These are phyloP conservation scores for Stagonosporopsis chrysanthemi DNA, from an alignment of 2,329 filamentous ascomycete genomes.

Conservation along the genomic window DNA sequence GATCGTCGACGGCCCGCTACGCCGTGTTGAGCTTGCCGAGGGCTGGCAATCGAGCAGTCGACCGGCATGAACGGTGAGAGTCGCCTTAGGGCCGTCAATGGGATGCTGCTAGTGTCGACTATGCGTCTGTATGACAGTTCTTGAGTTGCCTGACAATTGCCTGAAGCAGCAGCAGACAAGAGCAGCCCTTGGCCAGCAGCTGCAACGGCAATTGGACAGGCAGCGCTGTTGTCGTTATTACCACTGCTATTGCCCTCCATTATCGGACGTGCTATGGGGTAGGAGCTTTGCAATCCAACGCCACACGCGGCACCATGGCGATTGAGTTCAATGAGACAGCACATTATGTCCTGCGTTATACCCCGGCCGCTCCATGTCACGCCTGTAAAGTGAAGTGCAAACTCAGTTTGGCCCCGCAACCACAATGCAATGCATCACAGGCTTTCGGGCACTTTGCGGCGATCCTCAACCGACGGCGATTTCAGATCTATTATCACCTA, in stretches of 20 bases:
- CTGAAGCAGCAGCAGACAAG: slow-evolving; percentile 2
- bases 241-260: background rate
- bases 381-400: slow-evolving; percentile 30
- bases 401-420: slow-evolving; percentile 40
- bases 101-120: slow-evolving; percentile 5
- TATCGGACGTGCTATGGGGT: background rate
- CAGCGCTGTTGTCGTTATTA: slow-evolving; percentile 3
- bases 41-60: background rate
- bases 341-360: slow-evolving; percentile 15
- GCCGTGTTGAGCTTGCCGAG: slow-evolving; percentile 14
- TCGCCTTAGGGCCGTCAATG: slow-evolving; percentile 12
- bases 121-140: slow-evolving; percentile 9
- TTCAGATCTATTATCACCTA: slow-evolving; percentile 31
- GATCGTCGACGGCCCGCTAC: slow-evolving; percentile 18
- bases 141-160: slow-evolving; percentile 2
- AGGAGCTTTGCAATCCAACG: slow-evolving; percentile 1
- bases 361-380: slow-evolving; percentile 36
- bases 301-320: slow-evolving; percentile 9
- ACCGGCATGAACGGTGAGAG: slow-evolving; percentile 17
- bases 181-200: slow-evolving; percentile 4
- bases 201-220: slow-evolving; percentile 5
- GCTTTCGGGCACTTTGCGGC: slow-evolving; percentile 46
- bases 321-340: slow-evolving; percentile 22
- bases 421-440: slow-evolving; percentile 18
- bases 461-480: slow-evolving; percentile 41